Evolutionary conservation across 1,284 basidiomycete genomes (phyloP).

Genomic region (Testicularia cyperi): DNA sequence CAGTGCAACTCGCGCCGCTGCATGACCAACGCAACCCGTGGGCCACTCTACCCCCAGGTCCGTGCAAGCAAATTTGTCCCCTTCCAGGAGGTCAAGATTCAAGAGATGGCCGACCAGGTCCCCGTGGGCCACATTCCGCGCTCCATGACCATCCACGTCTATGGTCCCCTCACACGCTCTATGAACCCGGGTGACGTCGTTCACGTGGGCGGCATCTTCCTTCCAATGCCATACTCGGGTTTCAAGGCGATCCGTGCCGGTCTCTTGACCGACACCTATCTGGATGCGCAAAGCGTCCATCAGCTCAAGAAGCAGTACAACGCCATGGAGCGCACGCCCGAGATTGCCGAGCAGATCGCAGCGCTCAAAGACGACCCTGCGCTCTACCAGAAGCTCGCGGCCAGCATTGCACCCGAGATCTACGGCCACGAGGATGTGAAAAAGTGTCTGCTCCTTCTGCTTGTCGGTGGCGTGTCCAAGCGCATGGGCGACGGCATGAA

Average conservation of each 20-base stretch:
- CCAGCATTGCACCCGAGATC: slow-evolving; percentile 90
- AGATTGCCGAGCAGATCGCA: slow-evolving; percentile 73
- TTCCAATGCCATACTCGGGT: slow-evolving; percentile 85
- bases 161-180: slow-evolving; percentile 82
- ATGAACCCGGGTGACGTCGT: slow-evolving; percentile 97
- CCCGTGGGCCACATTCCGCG: slow-evolving; percentile 98
- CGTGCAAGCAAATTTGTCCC: slow-evolving; percentile 94
- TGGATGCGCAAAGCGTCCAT: slow-evolving; percentile 85
- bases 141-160: slow-evolving; percentile 93
- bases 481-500: slow-evolving; percentile 95
- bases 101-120: slow-evolving; percentile 99
- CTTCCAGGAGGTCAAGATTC: slow-evolving; percentile 98
- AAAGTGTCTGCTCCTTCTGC: slow-evolving; percentile 87
- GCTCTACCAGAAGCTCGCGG: slow-evolving; percentile 78
- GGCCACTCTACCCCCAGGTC: slow-evolving; percentile 96
- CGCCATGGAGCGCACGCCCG: slow-evolving; percentile 87
- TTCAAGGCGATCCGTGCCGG: slow-evolving; percentile 89
- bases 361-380: slow-evolving; percentile 73
- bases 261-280: slow-evolving; percentile 92
- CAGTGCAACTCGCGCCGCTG: slow-evolving; percentile 75
- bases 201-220: slow-evolving; percentile 83
- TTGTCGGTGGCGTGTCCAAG: slow-evolving; percentile 96
- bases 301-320: slow-evolving; percentile 98
- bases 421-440: slow-evolving; percentile 98
- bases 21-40: slow-evolving; percentile 80